Percentiles rank a stretch among this genome's conserved stretches.
These are phyloP conservation scores for Linnemannia exigua DNA, from an alignment of 192 early-diverging fungal genomes.

Conservation along the genomic window DNA sequence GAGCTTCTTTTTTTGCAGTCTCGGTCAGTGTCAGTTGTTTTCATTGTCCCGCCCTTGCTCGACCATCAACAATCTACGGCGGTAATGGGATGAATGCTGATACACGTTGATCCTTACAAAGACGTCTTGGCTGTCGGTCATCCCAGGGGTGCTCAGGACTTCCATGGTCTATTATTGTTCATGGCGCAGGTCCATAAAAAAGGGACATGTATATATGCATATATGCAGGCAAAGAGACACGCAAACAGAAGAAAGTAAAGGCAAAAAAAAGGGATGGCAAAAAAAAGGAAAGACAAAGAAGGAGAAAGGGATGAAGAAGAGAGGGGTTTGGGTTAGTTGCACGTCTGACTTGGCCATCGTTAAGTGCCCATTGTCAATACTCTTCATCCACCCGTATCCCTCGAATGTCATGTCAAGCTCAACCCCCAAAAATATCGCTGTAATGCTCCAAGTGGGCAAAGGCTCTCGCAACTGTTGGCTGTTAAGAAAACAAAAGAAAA, in stretches of 20 bases:
- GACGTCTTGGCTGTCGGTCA: constrained; percentile 8
- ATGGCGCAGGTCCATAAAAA: background rate
- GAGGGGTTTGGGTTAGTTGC: background rate
- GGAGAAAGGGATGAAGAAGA: background rate
- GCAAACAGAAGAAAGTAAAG: background rate
- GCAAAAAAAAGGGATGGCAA: background rate
- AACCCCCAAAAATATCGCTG: constrained; percentile 3
- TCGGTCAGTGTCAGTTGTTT: background rate
- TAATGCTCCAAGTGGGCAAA: constrained; percentile 3
- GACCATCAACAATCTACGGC: background rate
- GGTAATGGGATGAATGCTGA: background rate
- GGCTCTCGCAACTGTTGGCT: constrained; percentile 4
- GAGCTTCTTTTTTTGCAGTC: constrained; percentile 1
- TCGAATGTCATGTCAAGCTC: background rate
- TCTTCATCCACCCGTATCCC: background rate
- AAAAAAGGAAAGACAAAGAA: background rate
- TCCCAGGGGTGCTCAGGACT: constrained; percentile 26
- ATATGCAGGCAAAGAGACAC: background rate
- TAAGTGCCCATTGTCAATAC: background rate
- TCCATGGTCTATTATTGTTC: constrained; percentile 24
- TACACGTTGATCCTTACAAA: constrained; percentile 30
- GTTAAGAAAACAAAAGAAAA: background rate
- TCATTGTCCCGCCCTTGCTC: background rate
- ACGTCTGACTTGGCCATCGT: background rate
- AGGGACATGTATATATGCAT: background rate